A percentile compares a stretch with the other conserved stretches of the same genome.
Evolutionary conservation across 1,284 basidiomycete species (phyloP).

Genomic region (Malassezia brasiliensis): DNA sequence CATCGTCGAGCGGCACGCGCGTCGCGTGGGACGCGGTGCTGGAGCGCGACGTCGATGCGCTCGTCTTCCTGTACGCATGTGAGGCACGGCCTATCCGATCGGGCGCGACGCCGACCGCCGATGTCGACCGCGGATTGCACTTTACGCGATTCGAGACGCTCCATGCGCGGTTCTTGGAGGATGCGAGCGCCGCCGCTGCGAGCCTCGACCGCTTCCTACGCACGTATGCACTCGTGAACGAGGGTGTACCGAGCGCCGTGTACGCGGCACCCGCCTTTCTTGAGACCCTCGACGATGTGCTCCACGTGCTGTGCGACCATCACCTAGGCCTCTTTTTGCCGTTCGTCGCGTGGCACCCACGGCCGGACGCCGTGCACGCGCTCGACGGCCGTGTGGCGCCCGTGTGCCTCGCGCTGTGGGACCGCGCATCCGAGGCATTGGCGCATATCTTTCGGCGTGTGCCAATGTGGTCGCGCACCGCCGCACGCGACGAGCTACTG

Average conservation of each 20-base stretch:
- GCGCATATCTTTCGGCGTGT: conserved; percentile 38
- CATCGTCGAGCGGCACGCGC: not conserved
- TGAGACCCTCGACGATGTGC: conserved; percentile 36
- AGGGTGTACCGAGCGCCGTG: not conserved
- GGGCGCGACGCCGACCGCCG: not conserved
- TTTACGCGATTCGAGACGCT: conserved; percentile 14
- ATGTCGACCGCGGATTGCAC: not conserved
- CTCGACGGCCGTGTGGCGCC: not conserved
- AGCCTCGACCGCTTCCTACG: conserved; percentile 3
- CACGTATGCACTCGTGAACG: conserved; percentile 1
- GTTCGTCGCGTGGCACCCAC: conserved; percentile 24
- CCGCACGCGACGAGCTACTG: conserved; percentile 32
- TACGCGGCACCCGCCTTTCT: conserved; percentile 36
- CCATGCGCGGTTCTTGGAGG: conserved; percentile 6
- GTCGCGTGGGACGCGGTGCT: not conserved
- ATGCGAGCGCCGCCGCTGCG: not conserved
- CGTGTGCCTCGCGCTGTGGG: conserved; percentile 31
- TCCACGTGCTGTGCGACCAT: conserved; percentile 39
- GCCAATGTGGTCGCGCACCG: conserved; percentile 33
- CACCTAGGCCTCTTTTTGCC: conserved; percentile 38
- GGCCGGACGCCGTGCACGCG: not conserved
- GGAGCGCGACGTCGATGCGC: not conserved
- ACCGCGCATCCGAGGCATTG: conserved; percentile 33
- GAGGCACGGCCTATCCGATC: not conserved
- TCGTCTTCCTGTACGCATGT: conserved; percentile 2